A percentile compares a stretch with the other conserved stretches of the same genome.
phyloP scores from a whole-genome alignment of 139 green algal genomes.

The Trebouxia sp. region DNA sequence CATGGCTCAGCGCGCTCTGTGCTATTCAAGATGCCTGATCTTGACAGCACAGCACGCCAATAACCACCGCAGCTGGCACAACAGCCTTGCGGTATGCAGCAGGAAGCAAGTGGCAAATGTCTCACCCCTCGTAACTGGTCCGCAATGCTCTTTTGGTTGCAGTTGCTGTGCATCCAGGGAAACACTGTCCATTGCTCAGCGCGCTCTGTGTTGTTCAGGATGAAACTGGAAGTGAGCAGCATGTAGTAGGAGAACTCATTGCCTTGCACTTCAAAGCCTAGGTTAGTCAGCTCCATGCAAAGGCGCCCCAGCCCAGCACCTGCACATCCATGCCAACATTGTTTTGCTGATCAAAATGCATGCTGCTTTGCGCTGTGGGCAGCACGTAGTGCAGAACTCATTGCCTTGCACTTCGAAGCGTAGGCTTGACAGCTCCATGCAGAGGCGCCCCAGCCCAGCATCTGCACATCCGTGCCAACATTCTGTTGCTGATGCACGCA shows the following conservation, averaged over 20 bases:
- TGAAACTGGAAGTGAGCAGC: constrained; percentile 88
- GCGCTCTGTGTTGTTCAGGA: constrained; percentile 76
- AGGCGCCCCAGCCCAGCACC: constrained; percentile 85
- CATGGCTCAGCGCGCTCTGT: constrained; percentile 49
- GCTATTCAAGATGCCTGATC: constrained; percentile 90
- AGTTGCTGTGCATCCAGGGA: constrained; percentile 74
- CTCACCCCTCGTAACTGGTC: constrained; percentile 78
- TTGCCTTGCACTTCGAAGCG: constrained; percentile 84
- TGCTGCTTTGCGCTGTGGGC: too few relatives aligned
- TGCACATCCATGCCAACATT: too few relatives aligned
- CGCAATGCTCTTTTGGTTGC: constrained; percentile 72
- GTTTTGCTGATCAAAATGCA: too few relatives aligned
- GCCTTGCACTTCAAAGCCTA: constrained; percentile 77
- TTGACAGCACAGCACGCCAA: too few relatives aligned
- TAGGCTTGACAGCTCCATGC: constrained; percentile 61
- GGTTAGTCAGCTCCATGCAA: constrained; percentile 65
- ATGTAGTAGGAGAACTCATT: constrained; percentile 98
- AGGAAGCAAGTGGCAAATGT: constrained; percentile 10
- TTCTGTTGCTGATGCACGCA: too few relatives aligned
- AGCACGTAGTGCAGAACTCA: constrained; percentile 98
- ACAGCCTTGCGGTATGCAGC: neutral
- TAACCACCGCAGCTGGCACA: neutral
- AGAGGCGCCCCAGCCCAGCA: constrained; percentile 83
- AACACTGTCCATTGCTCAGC: constrained; percentile 68
- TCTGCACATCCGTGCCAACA: too few relatives aligned